A percentile compares a stretch with the other conserved stretches of the same genome.
These are phyloP conservation scores for Arachnomyces sp. DNA, from an alignment of 2,329 filamentous ascomycete genomes.

Conservation along the genomic window DNA sequence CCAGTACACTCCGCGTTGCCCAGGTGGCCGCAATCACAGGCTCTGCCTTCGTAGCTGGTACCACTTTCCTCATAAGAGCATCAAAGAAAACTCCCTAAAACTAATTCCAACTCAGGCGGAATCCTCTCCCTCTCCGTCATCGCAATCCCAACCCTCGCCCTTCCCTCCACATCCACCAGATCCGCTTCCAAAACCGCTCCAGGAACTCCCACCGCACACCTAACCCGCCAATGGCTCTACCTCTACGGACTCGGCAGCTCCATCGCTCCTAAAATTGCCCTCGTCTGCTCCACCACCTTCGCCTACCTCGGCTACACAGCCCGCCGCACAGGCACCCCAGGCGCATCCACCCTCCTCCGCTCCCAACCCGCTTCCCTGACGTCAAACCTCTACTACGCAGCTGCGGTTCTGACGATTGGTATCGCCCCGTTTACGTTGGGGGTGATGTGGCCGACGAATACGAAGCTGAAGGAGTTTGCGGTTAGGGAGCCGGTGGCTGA, in stretches of 20 bases:
- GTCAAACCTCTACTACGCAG: slow-evolving; percentile 18
- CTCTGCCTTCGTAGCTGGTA: slow-evolving; percentile 25
- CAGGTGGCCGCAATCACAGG: slow-evolving; percentile 23
- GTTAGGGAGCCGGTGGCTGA: slow-evolving; percentile 16
- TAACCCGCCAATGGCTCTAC: slow-evolving; percentile 24
- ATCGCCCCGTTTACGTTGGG: slow-evolving; percentile 28
- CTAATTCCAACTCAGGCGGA: slow-evolving; percentile 15
- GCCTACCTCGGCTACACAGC: slow-evolving; percentile 27
- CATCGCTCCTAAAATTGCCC: slow-evolving; percentile 44
- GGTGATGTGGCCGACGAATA: slow-evolving; percentile 24
- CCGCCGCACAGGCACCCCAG: slow-evolving; percentile 7
- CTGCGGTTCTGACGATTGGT: slow-evolving; percentile 21
- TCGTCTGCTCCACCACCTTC: slow-evolving; percentile 48
- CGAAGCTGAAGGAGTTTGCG: slow-evolving; percentile 18
- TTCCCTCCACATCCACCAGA: slow-evolving; percentile 13
- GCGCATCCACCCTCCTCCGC: slow-evolving; percentile 3
- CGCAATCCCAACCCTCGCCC: slow-evolving; percentile 19
- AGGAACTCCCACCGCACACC: slow-evolving; percentile 16
- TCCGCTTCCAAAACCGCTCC: slow-evolving; percentile 8
- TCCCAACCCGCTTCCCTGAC: slow-evolving; percentile 6
- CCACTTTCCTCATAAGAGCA: neutral
- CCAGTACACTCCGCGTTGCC: slow-evolving; percentile 14
- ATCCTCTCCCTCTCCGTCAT: slow-evolving; percentile 21
- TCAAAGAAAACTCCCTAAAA: neutral
- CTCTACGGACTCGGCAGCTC: slow-evolving; percentile 45